A percentile compares a stretch with the other conserved stretches of the same genome.
Evolutionary conservation across 306 rosid genomes (phyloP).

Genomic region (Castanea mollissima): DNA sequence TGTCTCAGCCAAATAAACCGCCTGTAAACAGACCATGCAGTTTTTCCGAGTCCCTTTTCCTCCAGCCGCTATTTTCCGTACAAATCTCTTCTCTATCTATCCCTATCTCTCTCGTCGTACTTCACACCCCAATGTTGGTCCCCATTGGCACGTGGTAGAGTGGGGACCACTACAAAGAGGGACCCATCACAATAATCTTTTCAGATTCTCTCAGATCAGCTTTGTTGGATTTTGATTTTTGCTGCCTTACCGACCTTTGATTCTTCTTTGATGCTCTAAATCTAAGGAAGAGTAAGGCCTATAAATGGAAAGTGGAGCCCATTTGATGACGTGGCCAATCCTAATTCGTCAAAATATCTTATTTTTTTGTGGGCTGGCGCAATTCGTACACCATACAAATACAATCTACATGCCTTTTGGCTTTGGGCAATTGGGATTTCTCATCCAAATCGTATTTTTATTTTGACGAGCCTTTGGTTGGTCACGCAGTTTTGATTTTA

Average conservation of each 20-base stretch:
- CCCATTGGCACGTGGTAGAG: slow-evolving; percentile 10
- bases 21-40: no score
- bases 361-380: slow-evolving; percentile 24
- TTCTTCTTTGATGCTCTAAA: background rate
- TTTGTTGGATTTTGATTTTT: background rate
- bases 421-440: background rate
- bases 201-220: background rate
- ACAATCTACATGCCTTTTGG: background rate
- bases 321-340: slow-evolving; percentile 9
- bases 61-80: slow-evolving; percentile 35
- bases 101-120: slow-evolving; percentile 14
- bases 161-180: slow-evolving; percentile 30
- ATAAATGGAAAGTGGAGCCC: slow-evolving; percentile 21
- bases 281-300: slow-evolving; percentile 1
- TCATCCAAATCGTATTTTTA: background rate
- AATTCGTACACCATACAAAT: background rate
- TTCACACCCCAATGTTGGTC: background rate
- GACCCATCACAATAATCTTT: slow-evolving; percentile 7
- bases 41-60: background rate
- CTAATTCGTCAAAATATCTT: background rate
- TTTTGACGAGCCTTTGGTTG: slow-evolving; percentile 27
- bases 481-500: slow-evolving; percentile 41
- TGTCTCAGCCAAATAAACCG: no score
- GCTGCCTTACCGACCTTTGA: background rate
- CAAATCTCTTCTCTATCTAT: background rate